A percentile compares a stretch with the other conserved stretches of the same genome.
phyloP scores from a whole-genome alignment of 495 filamentous ascomycete species.

The Podospora didyma region DNA sequence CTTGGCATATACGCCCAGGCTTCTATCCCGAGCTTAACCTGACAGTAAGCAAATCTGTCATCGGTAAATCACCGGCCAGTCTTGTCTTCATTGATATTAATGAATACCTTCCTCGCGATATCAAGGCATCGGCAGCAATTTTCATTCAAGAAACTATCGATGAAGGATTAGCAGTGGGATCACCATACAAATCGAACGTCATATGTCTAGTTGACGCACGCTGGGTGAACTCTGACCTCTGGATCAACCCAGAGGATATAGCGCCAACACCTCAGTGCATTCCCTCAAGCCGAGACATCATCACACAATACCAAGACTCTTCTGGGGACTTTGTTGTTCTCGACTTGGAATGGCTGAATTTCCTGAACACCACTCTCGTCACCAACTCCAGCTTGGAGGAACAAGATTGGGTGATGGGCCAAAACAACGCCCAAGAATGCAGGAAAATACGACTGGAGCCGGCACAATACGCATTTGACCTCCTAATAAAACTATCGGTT shows the following conservation, averaged over 20 bases:
- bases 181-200: too few species aligned
- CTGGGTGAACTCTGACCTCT: slow-evolving; percentile 1
- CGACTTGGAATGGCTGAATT: background rate
- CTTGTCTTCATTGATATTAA: too few species aligned
- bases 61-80: too few species aligned
- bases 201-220: slow-evolving; percentile 3
- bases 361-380: background rate
- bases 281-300: background rate
- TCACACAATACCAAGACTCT: background rate
- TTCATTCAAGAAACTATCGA: background rate
- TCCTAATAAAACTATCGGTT: background rate
- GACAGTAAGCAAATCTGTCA: too few species aligned
- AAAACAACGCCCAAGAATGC: too few species aligned
- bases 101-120: too few species aligned
- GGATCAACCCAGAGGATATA: background rate
- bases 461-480: background rate
- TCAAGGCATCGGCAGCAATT: background rate
- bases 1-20: too few species aligned
- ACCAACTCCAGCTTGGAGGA: background rate
- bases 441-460: too few species aligned
- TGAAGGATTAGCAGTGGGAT: background rate
- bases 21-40: too few species aligned
- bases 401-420: too few species aligned
- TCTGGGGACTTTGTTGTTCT: background rate
- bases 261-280: background rate